A percentile compares a stretch with the other conserved stretches of the same genome.
Evolutionary conservation across 2,329 filamentous ascomycete genomes (phyloP).

Genomic region (Nannizziopsis arthrosporioides): DNA sequence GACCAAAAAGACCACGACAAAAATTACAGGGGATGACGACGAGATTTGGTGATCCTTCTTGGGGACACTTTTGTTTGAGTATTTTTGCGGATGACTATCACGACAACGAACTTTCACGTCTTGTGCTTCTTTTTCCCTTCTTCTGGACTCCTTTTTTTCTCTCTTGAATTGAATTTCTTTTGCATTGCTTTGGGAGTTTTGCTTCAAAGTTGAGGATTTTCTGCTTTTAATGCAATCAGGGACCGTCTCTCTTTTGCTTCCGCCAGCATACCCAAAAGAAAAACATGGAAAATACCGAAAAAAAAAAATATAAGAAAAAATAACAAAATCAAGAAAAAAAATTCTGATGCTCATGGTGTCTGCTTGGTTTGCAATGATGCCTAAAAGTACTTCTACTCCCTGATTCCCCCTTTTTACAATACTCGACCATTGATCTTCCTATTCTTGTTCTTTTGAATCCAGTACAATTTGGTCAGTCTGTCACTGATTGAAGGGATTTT

Average conservation of each 20-base stretch:
- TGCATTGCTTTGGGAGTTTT: slow-evolving; percentile 5
- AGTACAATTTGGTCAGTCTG: too few species aligned
- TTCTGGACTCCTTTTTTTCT: not conserved
- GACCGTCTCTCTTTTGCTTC: not conserved
- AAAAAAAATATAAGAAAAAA: too few species aligned
- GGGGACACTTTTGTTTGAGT: slow-evolving; percentile 7
- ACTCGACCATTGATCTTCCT: not conserved
- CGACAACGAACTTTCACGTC: not conserved
- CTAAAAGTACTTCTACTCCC: too few species aligned
- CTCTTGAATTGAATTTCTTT: not conserved
- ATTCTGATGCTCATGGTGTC: too few species aligned
- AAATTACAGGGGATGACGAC: not conserved
- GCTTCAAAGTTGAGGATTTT: slow-evolving; percentile 1
- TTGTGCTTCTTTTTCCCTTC: not conserved
- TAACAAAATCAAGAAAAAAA: too few species aligned
- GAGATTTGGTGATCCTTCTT: slow-evolving; percentile 6
- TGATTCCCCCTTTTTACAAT: not conserved
- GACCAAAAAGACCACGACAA: too few species aligned
- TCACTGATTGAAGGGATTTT: too few species aligned
- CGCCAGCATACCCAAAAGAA: not conserved
- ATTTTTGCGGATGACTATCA: not conserved
- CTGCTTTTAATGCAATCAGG: not conserved
- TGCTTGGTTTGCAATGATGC: too few species aligned
- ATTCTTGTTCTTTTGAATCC: not conserved
- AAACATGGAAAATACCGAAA: not conserved